Evolutionary conservation across 495 filamentous ascomycete genomes (phyloP), one percentile per base, ranked within the genome.

Genomic region (Tuber magnatum): DNA sequence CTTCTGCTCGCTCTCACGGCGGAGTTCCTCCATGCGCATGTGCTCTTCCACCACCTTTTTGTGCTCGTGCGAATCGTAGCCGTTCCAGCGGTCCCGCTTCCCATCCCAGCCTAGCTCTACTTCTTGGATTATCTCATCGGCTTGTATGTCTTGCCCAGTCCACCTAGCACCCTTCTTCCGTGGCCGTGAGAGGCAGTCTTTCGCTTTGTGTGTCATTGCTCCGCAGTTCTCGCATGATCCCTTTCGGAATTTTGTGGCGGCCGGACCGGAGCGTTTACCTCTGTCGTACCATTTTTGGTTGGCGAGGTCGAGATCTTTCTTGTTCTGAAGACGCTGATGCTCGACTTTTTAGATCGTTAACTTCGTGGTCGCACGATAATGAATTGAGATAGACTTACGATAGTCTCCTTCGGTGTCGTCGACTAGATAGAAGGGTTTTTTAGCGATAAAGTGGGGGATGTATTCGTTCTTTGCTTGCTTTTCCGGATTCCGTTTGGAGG

Each of bases 181-280:
- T 18, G 94, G 96, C 75, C 94, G 89, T 82, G 90, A 93, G 69
- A 98, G 85, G 82, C 95, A 99, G 79, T 97, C 94, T 81, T 96
- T 97, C 40, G 91, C 92, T 82, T 95, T 96, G 85, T 99, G 95
- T 78, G 92, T 93, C 90, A 97, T 93, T 41, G 94, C 92, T 81
- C 95, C 95, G 86, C 95, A 99, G 86, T 99, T 99, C 84, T 97
- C 93, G 85, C 95, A 99, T 65, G 95, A 93, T 80, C 95, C 95
- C 85, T 97, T 97, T 80, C 96, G 92, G 84, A 92, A 99, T 82
- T 97, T 98, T 76, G 95, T 99, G 42, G 93, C 93, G 10, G 92
- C 92, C 22, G 92, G 91, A 3, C 91, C 93, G 38, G 88, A 84
- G 81, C 92, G 91, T 84, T 91, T 91, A 77, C 93, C 92, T 48